A percentile compares a stretch with the other conserved stretches of the same genome.
phyloP scores from a whole-genome alignment of 176 grass and related monocot species.

The Aegilops speltoides region DNA sequence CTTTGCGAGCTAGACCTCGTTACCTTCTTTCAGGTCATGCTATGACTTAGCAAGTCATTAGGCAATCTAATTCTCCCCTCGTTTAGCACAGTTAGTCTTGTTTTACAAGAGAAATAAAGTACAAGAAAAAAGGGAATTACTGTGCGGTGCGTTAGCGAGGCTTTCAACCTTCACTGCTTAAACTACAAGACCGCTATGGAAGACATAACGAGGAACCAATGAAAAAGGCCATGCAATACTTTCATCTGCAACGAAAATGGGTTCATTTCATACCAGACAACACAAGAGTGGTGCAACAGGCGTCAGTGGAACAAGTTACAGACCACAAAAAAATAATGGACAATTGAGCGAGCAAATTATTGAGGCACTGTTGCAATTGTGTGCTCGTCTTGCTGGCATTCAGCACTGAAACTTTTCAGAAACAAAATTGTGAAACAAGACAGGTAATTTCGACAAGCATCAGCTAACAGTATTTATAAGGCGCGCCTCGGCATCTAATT shows the following conservation, averaged over 20 bases:
- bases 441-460: constrained; percentile 54
- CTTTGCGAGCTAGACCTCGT: background rate
- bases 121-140: background rate
- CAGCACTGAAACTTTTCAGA: constrained; percentile 41
- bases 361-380: constrained; percentile 49
- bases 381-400: constrained; percentile 58
- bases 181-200: background rate
- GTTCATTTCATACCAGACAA: constrained; percentile 17
- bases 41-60: background rate
- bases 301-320: constrained; percentile 18
- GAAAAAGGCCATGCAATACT: background rate
- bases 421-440: constrained; percentile 67
- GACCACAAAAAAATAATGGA: constrained; percentile 25
- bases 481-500: constrained; percentile 25
- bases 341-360: constrained; percentile 63
- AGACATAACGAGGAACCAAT: background rate
- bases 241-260: background rate
- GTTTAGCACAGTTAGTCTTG: background rate
- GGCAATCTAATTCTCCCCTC: background rate
- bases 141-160: background rate
- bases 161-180: background rate
- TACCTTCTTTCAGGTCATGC: background rate
- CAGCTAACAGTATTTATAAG: constrained; percentile 43
- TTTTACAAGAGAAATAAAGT: constrained; percentile 2
- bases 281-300: background rate